Base-by-base conservation (phyloP, 164 flowering plant genomes). In the Stephania yunnanensis region DNA sequence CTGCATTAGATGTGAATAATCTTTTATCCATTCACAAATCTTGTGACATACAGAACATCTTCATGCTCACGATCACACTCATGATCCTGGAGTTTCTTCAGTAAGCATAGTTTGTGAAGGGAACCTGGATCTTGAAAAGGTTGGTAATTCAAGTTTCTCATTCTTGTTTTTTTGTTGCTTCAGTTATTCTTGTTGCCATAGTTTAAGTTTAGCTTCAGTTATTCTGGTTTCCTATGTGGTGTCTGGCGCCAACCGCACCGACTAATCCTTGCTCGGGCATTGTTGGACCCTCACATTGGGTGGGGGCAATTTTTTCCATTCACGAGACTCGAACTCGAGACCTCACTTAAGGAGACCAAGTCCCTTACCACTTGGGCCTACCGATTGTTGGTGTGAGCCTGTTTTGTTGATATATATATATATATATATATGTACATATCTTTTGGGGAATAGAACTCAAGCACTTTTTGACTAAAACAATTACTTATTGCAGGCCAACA, bases 81-180 rank as follows among this genome's bases (percentile, higher is more conserved):
- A 93, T 78, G 98, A 95, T 80, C 98, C 99, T 74, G 98, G 98
- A 69, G 97, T 95, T 86, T 84, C 98, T 73, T 95, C 98, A 4
- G 94, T 95, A 76, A 95, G 99, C 88, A 88, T 95, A 67, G 99
- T 95, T 80, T 95, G 97, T 82, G 98, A 95, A 81, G 99, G 98
- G 71, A 91, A 70, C 85, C 85, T 95, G 77, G 99, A 95, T 79
- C 92, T 95, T 65, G 98, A 95, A 74, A 95, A 95, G 98, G 98
- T 92, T 72, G 31, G 82, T 77, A 73, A 36, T 30, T 4, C 10
- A 44, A 48, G 5, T 75, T 68, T 46, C 20, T 61, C 30, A 1
- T 77, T 67, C 48, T 70, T 46, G 64, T 20, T 19, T 55, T 36
- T n/a, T 69, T 66, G 20, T 71, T 75, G 20, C 13, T 74, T 61